Evolutionary conservation across 2,329 filamentous ascomycete species (phyloP).

Genomic region (Penicillium sp.): DNA sequence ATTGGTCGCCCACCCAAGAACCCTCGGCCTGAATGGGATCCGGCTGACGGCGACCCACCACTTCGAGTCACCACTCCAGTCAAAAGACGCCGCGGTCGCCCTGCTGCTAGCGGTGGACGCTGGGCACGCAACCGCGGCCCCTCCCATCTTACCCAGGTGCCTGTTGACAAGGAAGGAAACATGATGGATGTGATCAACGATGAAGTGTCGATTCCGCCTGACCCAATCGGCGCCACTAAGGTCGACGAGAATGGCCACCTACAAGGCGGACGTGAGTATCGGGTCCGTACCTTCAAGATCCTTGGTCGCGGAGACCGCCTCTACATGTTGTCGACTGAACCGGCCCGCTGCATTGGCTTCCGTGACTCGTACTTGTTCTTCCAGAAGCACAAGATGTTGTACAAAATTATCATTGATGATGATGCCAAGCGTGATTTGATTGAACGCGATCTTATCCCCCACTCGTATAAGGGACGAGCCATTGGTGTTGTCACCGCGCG

Average conservation of each 20-base stretch:
- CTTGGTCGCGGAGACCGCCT: slow-evolving; percentile 77
- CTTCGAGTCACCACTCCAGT: slow-evolving; percentile 52
- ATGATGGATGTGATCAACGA: slow-evolving; percentile 88
- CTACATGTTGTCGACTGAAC: slow-evolving; percentile 98
- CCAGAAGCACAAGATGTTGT: slow-evolving; percentile 92
- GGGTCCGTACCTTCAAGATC: slow-evolving; percentile 92
- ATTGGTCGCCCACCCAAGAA: slow-evolving; percentile 87
- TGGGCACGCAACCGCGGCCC: slow-evolving; percentile 74
- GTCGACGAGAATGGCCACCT: slow-evolving; percentile 87
- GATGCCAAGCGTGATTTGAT: slow-evolving; percentile 98
- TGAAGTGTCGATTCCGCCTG: slow-evolving; percentile 84
- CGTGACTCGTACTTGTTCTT: slow-evolving; percentile 98
- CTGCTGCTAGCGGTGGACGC: slow-evolving; percentile 57
- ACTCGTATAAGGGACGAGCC: slow-evolving; percentile 96
- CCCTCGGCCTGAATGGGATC: slow-evolving; percentile 74
- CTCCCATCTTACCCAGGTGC: slow-evolving; percentile 75
- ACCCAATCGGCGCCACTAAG: slow-evolving; percentile 85
- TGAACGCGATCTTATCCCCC: slow-evolving; percentile 89
- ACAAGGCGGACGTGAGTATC: slow-evolving; percentile 81
- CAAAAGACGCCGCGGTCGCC: slow-evolving; percentile 59
- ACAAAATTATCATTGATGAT: slow-evolving; percentile 97
- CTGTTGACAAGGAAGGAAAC: slow-evolving; percentile 91
- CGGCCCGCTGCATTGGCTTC: slow-evolving; percentile 93
- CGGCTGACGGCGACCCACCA: slow-evolving; percentile 47
- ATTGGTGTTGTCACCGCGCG: slow-evolving; percentile 96